Evolutionary conservation across 2,329 filamentous ascomycete genomes (phyloP).

Genomic region (Orbilia quercus): DNA sequence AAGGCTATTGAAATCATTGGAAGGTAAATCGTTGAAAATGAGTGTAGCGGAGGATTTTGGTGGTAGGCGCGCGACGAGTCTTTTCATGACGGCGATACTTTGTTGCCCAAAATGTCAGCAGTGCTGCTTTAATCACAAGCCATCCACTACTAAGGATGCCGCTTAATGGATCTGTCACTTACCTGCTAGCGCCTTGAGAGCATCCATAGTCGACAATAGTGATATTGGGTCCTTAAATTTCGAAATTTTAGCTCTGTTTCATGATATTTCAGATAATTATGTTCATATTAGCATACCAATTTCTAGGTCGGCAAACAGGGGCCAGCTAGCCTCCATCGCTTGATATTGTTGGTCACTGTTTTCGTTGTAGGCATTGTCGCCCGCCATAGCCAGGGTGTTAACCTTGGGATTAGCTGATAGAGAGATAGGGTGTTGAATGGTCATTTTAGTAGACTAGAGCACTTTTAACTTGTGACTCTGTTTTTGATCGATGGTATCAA

Average conservation of each 20-base stretch:
- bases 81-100: slow-evolving; percentile 25
- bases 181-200: slow-evolving; percentile 37
- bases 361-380: slow-evolving; percentile 33
- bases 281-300: no score
- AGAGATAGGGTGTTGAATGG: not conserved
- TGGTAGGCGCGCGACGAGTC: slow-evolving; percentile 14
- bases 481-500: no score
- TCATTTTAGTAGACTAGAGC: slow-evolving; percentile 14
- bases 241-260: no score
- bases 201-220: slow-evolving; percentile 38
- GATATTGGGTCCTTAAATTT: slow-evolving; percentile 14
- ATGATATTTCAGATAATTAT: no score
- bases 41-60: slow-evolving; percentile 2
- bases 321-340: slow-evolving; percentile 23
- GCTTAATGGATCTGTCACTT: no score
- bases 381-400: slow-evolving; percentile 32
- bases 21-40: slow-evolving; percentile 44
- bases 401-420: not conserved
- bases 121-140: no score
- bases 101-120: not conserved
- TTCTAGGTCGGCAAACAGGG: slow-evolving; percentile 21
- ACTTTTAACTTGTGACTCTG: no score
- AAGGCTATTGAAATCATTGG: slow-evolving; percentile 39
- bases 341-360: slow-evolving; percentile 34
- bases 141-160: no score